Evolutionary conservation across 208 protist species (phyloP).

Genomic region (Trypanosomatidae sp.): DNA sequence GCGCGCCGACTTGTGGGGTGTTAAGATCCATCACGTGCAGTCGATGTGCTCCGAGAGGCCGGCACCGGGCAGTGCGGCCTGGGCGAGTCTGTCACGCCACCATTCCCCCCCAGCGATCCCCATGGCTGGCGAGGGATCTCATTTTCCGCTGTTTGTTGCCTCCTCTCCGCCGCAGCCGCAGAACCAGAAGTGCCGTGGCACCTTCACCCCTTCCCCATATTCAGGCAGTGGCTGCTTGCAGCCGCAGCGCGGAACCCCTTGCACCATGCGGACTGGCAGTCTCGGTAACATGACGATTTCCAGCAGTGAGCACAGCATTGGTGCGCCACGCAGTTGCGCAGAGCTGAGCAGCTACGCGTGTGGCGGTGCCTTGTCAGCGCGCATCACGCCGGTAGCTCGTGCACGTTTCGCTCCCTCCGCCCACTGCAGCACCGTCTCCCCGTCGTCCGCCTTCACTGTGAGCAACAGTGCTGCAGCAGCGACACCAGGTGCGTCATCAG

Average conservation of each 20-base stretch:
- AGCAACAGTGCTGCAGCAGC: neutral
- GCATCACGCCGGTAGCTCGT: neutral
- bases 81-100: neutral
- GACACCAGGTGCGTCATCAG: neutral
- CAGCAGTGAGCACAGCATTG: neutral
- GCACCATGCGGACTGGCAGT: slow-evolving; percentile 9
- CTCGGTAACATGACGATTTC: neutral
- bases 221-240: slow-evolving; percentile 17
- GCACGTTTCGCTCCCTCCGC: neutral
- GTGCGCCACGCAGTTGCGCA: slow-evolving; percentile 4
- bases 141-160: neutral
- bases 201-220: neutral
- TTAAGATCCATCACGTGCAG: slow-evolving; percentile 35
- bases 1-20: slow-evolving; percentile 53
- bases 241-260: slow-evolving; percentile 23
- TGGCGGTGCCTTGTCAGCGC: neutral
- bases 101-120: neutral
- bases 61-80: neutral
- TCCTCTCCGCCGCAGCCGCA: slow-evolving; percentile 2
- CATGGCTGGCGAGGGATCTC: neutral
- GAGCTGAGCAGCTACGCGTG: slow-evolving; percentile 1
- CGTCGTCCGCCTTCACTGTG: neutral
- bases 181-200: neutral
- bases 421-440: neutral
- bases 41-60: neutral